These are phyloP conservation scores for Corniculantispora saksenae DNA, from an alignment of 2,329 filamentous ascomycete species.

Conservation along the genomic window DNA sequence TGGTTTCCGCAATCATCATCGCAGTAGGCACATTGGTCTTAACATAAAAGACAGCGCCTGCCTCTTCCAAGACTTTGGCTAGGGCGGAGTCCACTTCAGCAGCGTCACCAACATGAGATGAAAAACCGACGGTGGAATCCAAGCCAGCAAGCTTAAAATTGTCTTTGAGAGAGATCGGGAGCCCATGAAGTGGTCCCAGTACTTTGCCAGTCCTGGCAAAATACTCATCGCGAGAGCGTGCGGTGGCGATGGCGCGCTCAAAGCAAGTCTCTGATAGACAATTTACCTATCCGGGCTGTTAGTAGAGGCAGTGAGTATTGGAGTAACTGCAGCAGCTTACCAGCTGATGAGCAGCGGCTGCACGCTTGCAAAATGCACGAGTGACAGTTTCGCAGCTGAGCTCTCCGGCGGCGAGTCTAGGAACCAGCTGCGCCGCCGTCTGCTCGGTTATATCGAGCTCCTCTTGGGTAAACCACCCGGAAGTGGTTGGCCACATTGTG, in stretches of 20 bases:
- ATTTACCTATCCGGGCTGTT: constrained; percentile 45
- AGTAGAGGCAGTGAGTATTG: constrained; percentile 39
- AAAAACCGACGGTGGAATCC: constrained; percentile 65
- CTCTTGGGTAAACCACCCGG: constrained; percentile 57
- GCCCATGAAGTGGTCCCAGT: constrained; percentile 64
- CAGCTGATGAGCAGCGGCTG: constrained; percentile 58
- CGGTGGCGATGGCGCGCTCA: constrained; percentile 50
- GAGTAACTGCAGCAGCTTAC: constrained; percentile 46
- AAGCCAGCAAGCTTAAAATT: constrained; percentile 64
- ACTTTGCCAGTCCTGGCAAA: constrained; percentile 47
- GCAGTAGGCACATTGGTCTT: constrained; percentile 62
- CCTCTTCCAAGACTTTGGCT: constrained; percentile 42
- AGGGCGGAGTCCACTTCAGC: constrained; percentile 45
- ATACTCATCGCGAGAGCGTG: constrained; percentile 51
- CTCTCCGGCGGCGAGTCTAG: constrained; percentile 37
- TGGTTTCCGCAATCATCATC: constrained; percentile 69
- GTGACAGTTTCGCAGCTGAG: constrained; percentile 43
- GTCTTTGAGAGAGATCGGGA: constrained; percentile 70
- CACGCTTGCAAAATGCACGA: constrained; percentile 56
- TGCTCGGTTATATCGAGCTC: constrained; percentile 51
- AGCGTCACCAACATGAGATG: constrained; percentile 60
- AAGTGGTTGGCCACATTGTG: constrained; percentile 54
- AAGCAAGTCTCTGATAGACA: constrained; percentile 58
- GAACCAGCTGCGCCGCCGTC: constrained; percentile 42
- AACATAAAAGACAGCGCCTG: constrained; percentile 57